Base-by-base conservation (phyloP, 1,284 basidiomycete genomes). In the Golubevia sp. region DNA sequence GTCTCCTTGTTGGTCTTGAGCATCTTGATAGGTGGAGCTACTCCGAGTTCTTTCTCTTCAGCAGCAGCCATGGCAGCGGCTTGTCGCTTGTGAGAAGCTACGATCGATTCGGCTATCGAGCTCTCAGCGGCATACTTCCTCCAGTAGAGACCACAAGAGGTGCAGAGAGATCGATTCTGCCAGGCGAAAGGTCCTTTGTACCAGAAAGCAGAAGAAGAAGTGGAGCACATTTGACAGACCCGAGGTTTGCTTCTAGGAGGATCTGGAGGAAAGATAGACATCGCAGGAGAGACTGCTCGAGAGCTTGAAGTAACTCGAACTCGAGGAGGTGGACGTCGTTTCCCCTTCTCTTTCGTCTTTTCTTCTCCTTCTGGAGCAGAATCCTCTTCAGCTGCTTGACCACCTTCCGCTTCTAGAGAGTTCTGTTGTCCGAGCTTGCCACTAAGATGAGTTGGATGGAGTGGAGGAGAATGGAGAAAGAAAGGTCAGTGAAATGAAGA, bases 141-240 rank as follows among this genome's bases (percentile, higher is more conserved):
- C 80, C 80, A 83, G 51, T 76, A 69, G 23, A 80, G 62, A n/a
- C 80, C 80, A 56, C 80, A 83, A 48, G 69, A 70, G 49, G 73
- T 64, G 57, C 80, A 83, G 18, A 83, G 61, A 13, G 66, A 72
- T 3, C 71, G 67, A 49, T 79, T 77, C 5, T 70, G 56, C 53
- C 75, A 73, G 50, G 63, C 65, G 1, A 64, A 60, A 1, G 73
- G 74, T 3, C 71, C 76, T 60, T 76, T 75, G 74, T 80, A 83
- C 80, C 80, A 83, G 48, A 79, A 62, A 5, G 64, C 54, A 27
- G 72, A 75, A 44, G 61, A 54, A 4, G 59, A 63, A 20, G 76
- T 73, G n/a, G 68, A 64, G 58, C 80, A 83, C 68, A 82, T 76
- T 30, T 69, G 62, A 61, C 80, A 83, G 15, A 57, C 55, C 2